phyloP scores from a whole-genome alignment of 495 filamentous ascomycete species.

The Neurospora sp. region DNA sequence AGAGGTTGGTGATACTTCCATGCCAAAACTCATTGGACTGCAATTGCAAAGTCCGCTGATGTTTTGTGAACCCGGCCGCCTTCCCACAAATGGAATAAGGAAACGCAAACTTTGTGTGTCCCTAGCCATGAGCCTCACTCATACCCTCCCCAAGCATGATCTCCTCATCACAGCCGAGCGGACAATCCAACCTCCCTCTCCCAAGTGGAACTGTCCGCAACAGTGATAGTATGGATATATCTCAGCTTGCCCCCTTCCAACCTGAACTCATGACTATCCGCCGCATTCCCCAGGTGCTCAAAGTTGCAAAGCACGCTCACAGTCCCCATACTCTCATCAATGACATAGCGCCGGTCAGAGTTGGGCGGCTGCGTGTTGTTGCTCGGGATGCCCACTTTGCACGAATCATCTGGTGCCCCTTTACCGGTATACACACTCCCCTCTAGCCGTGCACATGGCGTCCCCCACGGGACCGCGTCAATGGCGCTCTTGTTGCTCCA shows the following conservation, averaged over 20 bases:
- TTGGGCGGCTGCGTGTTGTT: slow-evolving; percentile 32
- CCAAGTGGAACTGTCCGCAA: neutral
- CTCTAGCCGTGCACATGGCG: slow-evolving; percentile 29
- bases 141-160: neutral
- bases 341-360: slow-evolving; percentile 28
- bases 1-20: neutral
- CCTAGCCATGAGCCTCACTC: neutral
- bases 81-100: neutral
- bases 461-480: slow-evolving; percentile 30
- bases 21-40: neutral
- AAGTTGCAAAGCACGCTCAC: slow-evolving; percentile 32
- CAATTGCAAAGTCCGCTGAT: neutral
- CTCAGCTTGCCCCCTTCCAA: slow-evolving; percentile 32
- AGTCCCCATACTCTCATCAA: slow-evolving; percentile 26
- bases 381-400: slow-evolving; percentile 28
- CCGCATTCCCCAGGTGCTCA: slow-evolving; percentile 30
- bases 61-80: neutral
- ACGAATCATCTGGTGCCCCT: slow-evolving; percentile 24
- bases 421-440: slow-evolving; percentile 29
- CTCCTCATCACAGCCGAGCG: neutral
- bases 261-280: slow-evolving; percentile 34
- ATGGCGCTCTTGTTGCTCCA: slow-evolving; percentile 25
- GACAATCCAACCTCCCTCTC: neutral
- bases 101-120: neutral
- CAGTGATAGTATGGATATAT: slow-evolving; percentile 35